A percentile compares a stretch with the other conserved stretches of the same genome.
phyloP scores from a whole-genome alignment of 1,284 basidiomycete species.

The Garcileccinum viscosum region DNA sequence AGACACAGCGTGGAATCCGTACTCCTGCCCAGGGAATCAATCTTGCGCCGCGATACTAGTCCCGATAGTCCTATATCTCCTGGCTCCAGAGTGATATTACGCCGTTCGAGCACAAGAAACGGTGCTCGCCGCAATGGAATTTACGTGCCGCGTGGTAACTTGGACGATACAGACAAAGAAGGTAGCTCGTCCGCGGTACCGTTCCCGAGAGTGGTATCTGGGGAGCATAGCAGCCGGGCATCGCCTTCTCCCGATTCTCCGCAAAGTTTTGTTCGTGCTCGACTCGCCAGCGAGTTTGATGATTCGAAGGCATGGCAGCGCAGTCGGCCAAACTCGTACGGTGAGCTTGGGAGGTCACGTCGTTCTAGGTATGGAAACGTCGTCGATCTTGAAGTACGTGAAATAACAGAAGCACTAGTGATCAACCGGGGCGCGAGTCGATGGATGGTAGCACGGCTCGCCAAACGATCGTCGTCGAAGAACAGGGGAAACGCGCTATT shows the following conservation, averaged over 20 bases:
- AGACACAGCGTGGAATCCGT: conserved; percentile 62
- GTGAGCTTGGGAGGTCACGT: conserved; percentile 61
- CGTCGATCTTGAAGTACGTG: conserved; percentile 62
- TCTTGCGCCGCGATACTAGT: conserved; percentile 60
- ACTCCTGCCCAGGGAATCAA: conserved; percentile 63
- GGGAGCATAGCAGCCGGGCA: conserved; percentile 47
- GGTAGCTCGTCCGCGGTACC: conserved; percentile 54
- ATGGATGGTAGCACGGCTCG: conserved; percentile 68
- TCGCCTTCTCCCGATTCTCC: conserved; percentile 43
- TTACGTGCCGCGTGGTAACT: conserved; percentile 50
- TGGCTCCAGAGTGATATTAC: conserved; percentile 54
- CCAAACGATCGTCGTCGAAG: conserved; percentile 80
- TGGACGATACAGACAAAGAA: conserved; percentile 41
- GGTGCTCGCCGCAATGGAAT: conserved; percentile 52
- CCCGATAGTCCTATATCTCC: conserved; percentile 53
- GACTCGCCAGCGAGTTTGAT: conserved; percentile 76
- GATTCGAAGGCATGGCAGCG: conserved; percentile 55
- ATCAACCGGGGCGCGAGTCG: conserved; percentile 64
- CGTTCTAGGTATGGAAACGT: conserved; percentile 72
- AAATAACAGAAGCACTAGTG: conserved; percentile 65
- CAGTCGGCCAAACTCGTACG: conserved; percentile 69
- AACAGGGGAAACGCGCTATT: conserved; percentile 80
- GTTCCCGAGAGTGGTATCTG: conserved; percentile 62
- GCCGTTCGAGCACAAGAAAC: conserved; percentile 63
- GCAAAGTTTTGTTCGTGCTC: conserved; percentile 47